Base-by-base conservation (phyloP, 2,329 filamentous ascomycete species). In the Diaporthe caulivora region DNA sequence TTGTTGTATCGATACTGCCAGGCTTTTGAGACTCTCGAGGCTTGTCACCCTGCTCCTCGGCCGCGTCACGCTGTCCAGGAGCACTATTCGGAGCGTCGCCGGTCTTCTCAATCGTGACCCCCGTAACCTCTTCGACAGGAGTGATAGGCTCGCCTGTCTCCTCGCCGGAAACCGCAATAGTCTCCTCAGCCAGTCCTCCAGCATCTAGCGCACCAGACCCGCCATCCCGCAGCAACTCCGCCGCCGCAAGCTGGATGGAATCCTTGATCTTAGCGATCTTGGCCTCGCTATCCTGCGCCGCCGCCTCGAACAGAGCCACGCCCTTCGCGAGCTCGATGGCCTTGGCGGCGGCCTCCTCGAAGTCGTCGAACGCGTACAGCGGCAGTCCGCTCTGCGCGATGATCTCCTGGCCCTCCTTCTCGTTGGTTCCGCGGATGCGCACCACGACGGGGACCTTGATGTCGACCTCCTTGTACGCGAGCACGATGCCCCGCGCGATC, bases 371-470 rank as follows among this genome's bases (percentile, higher is more conserved):
- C 0, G 92, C 92, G 81, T 90, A 90, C 70, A 95, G 83, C 44
- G 88, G 88, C 77, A 95, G 83, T 1, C 91, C 90, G 79, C 92
- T 94, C 78, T 92, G 87, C 1, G 86, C 86, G 80, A 95, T 92
- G 83, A 95, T 89, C 80, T 85, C 87, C 85, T 92, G 91, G 10
- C 93, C 94, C 76, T 89, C 85, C 77, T 88, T 87, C 83, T 95
- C 93, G 77, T 93, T 94, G 18, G 93, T 95, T 10, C 94, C 93
- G 75, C 93, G 86, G 75, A 95, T 87, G 76, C 94, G 87, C 40
- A 95, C 93, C n/a, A 95, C 92, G 0, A 95, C 92, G 0, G 93
- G 93, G 2, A 93, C 86, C n/a, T 81, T 83, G 78, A 93, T 87
- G 11, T 89, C 84, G 70, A 95, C 81, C 79, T 95, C 92, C 75